These are phyloP conservation scores for Tilletia indica DNA, from an alignment of 1,284 basidiomycete species.

Conservation along the genomic window DNA sequence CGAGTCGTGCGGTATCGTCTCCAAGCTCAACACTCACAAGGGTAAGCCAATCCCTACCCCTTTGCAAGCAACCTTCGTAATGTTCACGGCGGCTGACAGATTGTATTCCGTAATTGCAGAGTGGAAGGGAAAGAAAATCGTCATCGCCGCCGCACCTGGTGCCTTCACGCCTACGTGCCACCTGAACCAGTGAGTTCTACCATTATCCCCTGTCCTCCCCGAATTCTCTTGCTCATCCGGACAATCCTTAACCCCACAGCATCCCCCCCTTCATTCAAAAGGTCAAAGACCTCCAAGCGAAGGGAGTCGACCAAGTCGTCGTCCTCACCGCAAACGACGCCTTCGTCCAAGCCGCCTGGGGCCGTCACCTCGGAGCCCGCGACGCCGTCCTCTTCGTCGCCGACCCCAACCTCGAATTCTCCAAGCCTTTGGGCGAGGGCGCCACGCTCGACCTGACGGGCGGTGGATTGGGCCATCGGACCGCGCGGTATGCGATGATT, in stretches of 20 bases:
- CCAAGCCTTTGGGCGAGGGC: slow-evolving; percentile 70
- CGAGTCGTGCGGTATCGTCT: slow-evolving; percentile 53
- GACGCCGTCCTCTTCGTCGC: slow-evolving; percentile 72
- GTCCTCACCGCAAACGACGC: slow-evolving; percentile 54
- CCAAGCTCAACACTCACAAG: slow-evolving; percentile 60
- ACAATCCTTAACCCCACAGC: slow-evolving; percentile 22
- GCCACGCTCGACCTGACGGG: slow-evolving; percentile 65
- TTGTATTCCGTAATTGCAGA: slow-evolving; percentile 30
- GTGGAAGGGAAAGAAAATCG: slow-evolving; percentile 81
- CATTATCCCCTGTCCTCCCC: too few species aligned
- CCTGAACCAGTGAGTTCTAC: slow-evolving; percentile 37
- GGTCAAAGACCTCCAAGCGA: slow-evolving; percentile 69
- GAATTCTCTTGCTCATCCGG: too few species aligned
- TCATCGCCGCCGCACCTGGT: slow-evolving; percentile 73
- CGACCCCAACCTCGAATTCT: slow-evolving; percentile 69
- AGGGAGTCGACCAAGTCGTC: slow-evolving; percentile 69
- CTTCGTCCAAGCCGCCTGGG: slow-evolving; percentile 42
- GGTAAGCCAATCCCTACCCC: slow-evolving; percentile 14
- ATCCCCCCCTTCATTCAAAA: slow-evolving; percentile 70
- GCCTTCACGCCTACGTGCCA: slow-evolving; percentile 59
- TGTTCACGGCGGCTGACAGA: too few species aligned
- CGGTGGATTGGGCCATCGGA: slow-evolving; percentile 66
- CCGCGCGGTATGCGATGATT: slow-evolving; percentile 69
- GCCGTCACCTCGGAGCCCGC: slow-evolving; percentile 21
- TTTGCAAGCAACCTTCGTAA: too few species aligned